Evolutionary conservation across 1,284 basidiomycete genomes (phyloP).

Genomic region (Agroathelia rolfsii): DNA sequence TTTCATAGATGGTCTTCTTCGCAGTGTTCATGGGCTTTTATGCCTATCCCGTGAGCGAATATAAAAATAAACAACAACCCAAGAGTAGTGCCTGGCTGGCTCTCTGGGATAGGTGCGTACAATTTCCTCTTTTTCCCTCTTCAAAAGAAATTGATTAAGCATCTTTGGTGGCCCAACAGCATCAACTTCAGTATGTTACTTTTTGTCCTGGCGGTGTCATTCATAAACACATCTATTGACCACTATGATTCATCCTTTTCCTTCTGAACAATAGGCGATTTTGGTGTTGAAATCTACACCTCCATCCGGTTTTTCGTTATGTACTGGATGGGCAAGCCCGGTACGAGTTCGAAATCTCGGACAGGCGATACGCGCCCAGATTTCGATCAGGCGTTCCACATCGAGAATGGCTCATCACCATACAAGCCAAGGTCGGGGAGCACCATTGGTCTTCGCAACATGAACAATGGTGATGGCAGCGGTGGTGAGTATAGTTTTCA

Average conservation of each 20-base stretch:
- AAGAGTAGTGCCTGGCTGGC: conserved; percentile 51
- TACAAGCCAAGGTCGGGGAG: conserved; percentile 6
- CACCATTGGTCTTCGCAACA: conserved; percentile 9
- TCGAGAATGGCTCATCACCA: conserved; percentile 18
- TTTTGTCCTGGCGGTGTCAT: background rate
- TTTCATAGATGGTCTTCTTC: conserved; percentile 70
- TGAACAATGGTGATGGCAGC: background rate
- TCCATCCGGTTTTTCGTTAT: conserved; percentile 56
- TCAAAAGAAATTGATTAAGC: conserved; percentile 1
- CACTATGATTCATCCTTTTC: conserved; percentile 8
- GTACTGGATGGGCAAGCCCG: conserved; percentile 34
- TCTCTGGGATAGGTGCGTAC: conserved; percentile 59
- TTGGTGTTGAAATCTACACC: conserved; percentile 48
- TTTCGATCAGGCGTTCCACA: conserved; percentile 45
- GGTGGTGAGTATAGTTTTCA: conserved; percentile 12
- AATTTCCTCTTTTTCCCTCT: conserved; percentile 1
- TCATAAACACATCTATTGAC: background rate
- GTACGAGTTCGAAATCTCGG: no score
- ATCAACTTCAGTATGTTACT: conserved; percentile 56
- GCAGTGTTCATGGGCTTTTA: conserved; percentile 68
- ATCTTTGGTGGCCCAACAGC: conserved; percentile 25
- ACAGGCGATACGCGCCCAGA: conserved; percentile 31
- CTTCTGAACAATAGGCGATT: conserved; percentile 39
- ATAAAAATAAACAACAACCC: conserved; percentile 28
- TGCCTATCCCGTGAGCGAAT: conserved; percentile 70